Conservation (phyloP, 192 early-diverging fungal genomes). For the Coemansia sp. region DNA sequence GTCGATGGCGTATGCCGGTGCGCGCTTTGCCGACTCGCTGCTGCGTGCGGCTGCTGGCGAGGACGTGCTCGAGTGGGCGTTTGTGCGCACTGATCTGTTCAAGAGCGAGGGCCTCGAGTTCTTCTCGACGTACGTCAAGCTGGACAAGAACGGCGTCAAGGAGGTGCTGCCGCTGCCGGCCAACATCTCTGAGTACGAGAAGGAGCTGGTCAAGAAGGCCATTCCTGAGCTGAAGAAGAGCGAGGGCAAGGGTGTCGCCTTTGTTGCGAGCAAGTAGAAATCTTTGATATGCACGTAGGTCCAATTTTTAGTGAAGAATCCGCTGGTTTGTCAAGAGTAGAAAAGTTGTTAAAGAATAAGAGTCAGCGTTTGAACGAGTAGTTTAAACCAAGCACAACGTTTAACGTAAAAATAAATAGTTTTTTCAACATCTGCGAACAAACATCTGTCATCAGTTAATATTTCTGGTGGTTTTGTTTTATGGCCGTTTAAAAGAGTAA, state of each 20-base stretch:
- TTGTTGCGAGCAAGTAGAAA: conserved; percentile 45
- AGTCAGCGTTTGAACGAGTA: too few relatives aligned
- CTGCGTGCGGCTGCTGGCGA: conserved; percentile 75
- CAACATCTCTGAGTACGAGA: conserved; percentile 76
- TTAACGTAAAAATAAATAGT: too few relatives aligned
- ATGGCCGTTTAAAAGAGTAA: too few relatives aligned
- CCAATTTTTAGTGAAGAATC: too few relatives aligned
- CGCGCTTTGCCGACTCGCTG: conserved; percentile 88
- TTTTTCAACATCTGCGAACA: too few relatives aligned
- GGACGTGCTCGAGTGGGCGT: conserved; percentile 87
- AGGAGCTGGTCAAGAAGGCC: conserved; percentile 77
- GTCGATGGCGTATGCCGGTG: conserved; percentile 87
- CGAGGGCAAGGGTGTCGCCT: conserved; percentile 80
- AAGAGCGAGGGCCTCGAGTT: conserved; percentile 65
- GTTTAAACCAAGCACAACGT: too few relatives aligned
- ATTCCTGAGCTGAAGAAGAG: conserved; percentile 91
- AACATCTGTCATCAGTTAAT: too few relatives aligned
- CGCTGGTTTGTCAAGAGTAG: too few relatives aligned
- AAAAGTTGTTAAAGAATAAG: too few relatives aligned
- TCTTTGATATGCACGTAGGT: neutral
- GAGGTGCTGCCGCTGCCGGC: conserved; percentile 82
- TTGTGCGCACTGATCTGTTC: conserved; percentile 70
- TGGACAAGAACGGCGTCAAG: conserved; percentile 80
- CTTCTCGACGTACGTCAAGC: conserved; percentile 78
- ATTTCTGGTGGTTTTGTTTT: too few relatives aligned